Evolutionary conservation across 2,329 filamentous ascomycete genomes (phyloP), one percentile per base, ranked within the genome.

Genomic region (Alternaria postmessia): DNA sequence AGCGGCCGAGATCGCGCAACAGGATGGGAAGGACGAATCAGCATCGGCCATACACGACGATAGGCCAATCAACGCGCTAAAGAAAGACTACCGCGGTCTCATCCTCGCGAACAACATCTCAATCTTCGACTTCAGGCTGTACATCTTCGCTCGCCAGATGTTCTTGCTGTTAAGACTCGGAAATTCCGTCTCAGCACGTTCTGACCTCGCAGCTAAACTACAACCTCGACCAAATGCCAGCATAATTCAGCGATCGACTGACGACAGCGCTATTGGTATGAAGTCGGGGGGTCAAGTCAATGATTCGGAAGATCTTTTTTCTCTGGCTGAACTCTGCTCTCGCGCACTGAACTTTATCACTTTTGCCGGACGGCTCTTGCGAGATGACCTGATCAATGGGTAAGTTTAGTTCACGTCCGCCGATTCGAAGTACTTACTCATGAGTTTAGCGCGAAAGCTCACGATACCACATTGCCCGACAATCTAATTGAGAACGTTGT

Each of bases 51-150:
- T 77, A 14, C 72, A 75, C 38, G 71, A 77, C 28, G 71, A 74
- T 12, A 74, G 71, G 39, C 78, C 79, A 1, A 75, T 82, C 20
- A 75, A 77, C 57, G 71, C 77, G 5, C 67, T 66, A 64, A 84
- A 82, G 69, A 97, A 97, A 76, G 86, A 91, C 1, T 99, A 98
- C 75, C 88, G 94, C 52, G 93, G 96, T 58, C 88, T 96, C 70
- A 99, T 99, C 49, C 83, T 99, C 39, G 90, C 92, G 14, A 99
- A 96, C 80, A 92, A 97, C 66, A 96, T 99, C 36, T 99, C 95
- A 0, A 85, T 97, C 3, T 97, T 98, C 74, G 95, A 99, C 77
- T 98, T 99, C 76, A 86, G 92, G 51, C 92, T 91, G 68, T 99
- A 99, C 76, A 89, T 99, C 12, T 99, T 98, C 77, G 89, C 93